Evolutionary conservation across 129 eudicot species (phyloP).

Genomic region (Tagetes patula): DNA sequence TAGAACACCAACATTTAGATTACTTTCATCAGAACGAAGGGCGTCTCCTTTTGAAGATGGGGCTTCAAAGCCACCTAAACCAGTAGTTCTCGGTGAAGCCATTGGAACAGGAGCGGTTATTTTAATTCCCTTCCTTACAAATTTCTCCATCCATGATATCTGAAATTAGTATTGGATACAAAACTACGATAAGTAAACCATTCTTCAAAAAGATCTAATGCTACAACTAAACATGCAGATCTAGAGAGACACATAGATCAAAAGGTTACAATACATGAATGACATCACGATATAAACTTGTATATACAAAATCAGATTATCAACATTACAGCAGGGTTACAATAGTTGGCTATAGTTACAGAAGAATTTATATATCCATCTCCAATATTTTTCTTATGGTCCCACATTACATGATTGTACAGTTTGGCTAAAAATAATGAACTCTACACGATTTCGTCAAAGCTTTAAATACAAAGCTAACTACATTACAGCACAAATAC

Average conservation of each 20-base stretch:
- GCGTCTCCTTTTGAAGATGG: conserved; percentile 86
- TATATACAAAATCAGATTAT: background rate
- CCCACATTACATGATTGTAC: conserved; percentile 18
- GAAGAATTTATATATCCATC: background rate
- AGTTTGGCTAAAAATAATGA: background rate
- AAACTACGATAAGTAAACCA: conserved; percentile 10
- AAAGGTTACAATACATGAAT: conserved; percentile 10
- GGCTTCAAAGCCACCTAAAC: conserved; percentile 97
- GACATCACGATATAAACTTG: background rate
- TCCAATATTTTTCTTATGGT: background rate
- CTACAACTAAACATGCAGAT: background rate
- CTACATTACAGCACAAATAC: conserved; percentile 20
- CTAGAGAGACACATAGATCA: conserved; percentile 19
- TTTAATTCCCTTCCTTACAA: conserved; percentile 85
- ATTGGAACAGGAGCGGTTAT: conserved; percentile 97
- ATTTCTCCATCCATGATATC: conserved; percentile 99
- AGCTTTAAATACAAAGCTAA: conserved; percentile 11
- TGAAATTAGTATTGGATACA: conserved; percentile 37
- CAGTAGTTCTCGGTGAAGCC: conserved; percentile 88
- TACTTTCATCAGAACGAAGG: conserved; percentile 84
- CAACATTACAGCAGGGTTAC: conserved; percentile 2
- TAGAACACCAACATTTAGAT: conserved; percentile 89
- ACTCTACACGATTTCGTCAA: conserved; percentile 3
- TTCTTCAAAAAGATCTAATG: background rate
- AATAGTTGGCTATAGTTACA: background rate